Conservation (phyloP, 2,329 filamentous ascomycete species). For the Phyllachora maydis region DNA sequence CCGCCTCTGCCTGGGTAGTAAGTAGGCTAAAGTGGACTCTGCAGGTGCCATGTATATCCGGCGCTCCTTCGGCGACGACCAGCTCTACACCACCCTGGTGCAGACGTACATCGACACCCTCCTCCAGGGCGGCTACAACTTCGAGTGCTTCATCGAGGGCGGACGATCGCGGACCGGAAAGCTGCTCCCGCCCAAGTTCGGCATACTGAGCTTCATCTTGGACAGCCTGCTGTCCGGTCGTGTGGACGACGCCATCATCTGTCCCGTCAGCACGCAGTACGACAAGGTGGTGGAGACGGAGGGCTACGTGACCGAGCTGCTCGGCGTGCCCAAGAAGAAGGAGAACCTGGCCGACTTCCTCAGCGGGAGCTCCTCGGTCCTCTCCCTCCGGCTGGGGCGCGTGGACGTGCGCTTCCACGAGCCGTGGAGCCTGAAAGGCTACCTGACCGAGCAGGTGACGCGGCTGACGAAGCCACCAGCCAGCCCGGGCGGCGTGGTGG, state of each 20-base stretch:
- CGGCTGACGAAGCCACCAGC: constrained; percentile 30
- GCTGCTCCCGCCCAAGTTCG: constrained; percentile 82
- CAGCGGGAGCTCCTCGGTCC: constrained; percentile 62
- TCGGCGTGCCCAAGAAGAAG: constrained; percentile 88
- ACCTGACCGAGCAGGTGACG: constrained; percentile 56
- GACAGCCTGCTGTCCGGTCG: constrained; percentile 78
- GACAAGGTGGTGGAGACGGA: constrained; percentile 98
- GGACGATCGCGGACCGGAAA: constrained; percentile 87
- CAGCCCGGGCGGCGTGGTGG: constrained; percentile 16
- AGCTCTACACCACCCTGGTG: constrained; percentile 78
- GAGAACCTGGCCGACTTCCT: constrained; percentile 84
- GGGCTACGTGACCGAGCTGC: constrained; percentile 83
- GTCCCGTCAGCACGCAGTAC: constrained; percentile 92
- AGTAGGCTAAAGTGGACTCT: neutral
- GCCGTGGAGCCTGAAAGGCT: constrained; percentile 75
- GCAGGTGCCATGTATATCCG: constrained; percentile 80
- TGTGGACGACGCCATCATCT: constrained; percentile 80
- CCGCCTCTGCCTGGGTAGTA: neutral
- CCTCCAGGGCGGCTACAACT: constrained; percentile 76
- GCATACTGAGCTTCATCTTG: constrained; percentile 77
- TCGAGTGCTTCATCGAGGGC: constrained; percentile 96
- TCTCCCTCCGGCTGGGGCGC: constrained; percentile 72
- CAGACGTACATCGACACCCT: constrained; percentile 91
- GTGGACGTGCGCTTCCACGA: constrained; percentile 94
- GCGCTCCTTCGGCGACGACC: constrained; percentile 77